phyloP scores from a whole-genome alignment of 2,329 filamentous ascomycete species.

The Cytospora paraplurivora region DNA sequence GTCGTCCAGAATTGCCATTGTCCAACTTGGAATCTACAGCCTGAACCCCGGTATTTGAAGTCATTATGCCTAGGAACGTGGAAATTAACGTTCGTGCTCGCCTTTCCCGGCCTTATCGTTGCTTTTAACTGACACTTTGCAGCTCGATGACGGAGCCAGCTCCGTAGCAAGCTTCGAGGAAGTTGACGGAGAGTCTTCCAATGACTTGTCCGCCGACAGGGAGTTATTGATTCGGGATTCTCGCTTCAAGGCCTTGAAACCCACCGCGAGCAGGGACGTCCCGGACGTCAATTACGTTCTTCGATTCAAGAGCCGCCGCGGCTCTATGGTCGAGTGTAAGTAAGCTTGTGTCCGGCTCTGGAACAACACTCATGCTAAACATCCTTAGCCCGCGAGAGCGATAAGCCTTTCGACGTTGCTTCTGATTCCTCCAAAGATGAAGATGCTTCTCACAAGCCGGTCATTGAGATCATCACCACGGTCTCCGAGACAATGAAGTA shows the following conservation, averaged over 20 bases:
- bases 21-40: not conserved
- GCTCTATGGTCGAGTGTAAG: conserved; percentile 43
- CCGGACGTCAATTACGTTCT: conserved; percentile 47
- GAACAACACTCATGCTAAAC: conserved; percentile 27
- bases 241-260: not conserved
- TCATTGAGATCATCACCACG: conserved; percentile 49
- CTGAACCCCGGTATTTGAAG: too few species aligned
- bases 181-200: conserved; percentile 26
- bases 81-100: not conserved
- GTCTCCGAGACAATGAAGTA: conserved; percentile 36
- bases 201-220: conserved; percentile 6
- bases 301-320: conserved; percentile 41
- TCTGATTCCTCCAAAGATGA: conserved; percentile 36
- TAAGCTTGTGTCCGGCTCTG: not conserved
- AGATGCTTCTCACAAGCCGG: conserved; percentile 34
- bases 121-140: not conserved
- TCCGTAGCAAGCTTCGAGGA: conserved; percentile 42
- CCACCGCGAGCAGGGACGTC: conserved; percentile 34
- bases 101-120: too few species aligned
- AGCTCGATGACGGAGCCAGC: conserved; percentile 33
- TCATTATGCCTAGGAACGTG: not conserved
- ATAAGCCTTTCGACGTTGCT: conserved; percentile 42
- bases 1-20: not conserved
- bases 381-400: conserved; percentile 41
- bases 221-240: conserved; percentile 26